Conservation (phyloP, 805 yeast species). For the Candida caryicola region DNA sequence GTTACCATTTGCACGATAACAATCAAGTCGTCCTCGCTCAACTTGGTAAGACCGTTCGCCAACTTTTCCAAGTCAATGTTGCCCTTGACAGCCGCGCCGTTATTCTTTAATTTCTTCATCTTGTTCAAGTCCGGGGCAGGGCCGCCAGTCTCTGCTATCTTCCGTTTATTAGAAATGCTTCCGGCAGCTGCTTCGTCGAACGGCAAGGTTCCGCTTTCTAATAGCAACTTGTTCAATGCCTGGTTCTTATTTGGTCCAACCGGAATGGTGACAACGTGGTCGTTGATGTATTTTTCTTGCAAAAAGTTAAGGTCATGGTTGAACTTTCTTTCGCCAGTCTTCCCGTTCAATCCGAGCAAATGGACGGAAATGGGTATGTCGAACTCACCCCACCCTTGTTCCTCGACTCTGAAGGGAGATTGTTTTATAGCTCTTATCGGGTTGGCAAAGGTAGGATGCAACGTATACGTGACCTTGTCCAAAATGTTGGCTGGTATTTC, state of each 20-base stretch:
- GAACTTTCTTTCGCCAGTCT: conserved; percentile 82
- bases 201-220: conserved; percentile 83
- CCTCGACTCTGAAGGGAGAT: conserved; percentile 83
- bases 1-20: conserved; percentile 97
- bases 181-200: conserved; percentile 32
- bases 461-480: conserved; percentile 88
- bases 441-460: conserved; percentile 92
- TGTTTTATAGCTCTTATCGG: conserved; percentile 80
- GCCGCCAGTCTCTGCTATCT: conserved; percentile 11
- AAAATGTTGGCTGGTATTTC: conserved; percentile 83
- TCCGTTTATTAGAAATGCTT: conserved; percentile 19
- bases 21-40: conserved; percentile 87
- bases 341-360: conserved; percentile 59
- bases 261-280: conserved; percentile 76
- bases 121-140: conserved; percentile 20
- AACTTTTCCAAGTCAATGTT: conserved; percentile 83
- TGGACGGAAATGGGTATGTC: conserved; percentile 80
- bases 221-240: conserved; percentile 63
- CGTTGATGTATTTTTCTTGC: conserved; percentile 71
- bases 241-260: conserved; percentile 56
- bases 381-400: conserved; percentile 98
- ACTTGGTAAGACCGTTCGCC: conserved; percentile 84
- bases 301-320: conserved; percentile 87
- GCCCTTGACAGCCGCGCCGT: conserved; percentile 59
- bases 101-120: conserved; percentile 51